These are phyloP conservation scores for Macadamia integrifolia DNA, from an alignment of 164 flowering plant genomes.

Conservation along the genomic window DNA sequence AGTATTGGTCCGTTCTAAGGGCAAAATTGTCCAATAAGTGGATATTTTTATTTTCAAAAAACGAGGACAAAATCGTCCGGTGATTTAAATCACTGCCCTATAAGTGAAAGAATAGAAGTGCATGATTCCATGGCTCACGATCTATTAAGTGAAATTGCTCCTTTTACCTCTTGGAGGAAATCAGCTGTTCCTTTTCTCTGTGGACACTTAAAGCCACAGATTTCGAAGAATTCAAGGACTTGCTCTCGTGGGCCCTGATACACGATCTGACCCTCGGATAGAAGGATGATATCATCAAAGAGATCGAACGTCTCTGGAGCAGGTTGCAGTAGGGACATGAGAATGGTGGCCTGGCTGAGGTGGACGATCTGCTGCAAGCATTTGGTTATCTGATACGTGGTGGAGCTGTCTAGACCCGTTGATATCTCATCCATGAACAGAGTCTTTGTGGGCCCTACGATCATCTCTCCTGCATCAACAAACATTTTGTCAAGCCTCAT, in stretches of 20 bases:
- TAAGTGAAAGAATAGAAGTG: too few relatives aligned
- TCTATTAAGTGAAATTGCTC: neutral
- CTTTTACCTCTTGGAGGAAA: slow-evolving; percentile 87
- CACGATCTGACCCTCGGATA: slow-evolving; percentile 90
- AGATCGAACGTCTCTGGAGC: slow-evolving; percentile 95
- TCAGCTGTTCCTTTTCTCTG: slow-evolving; percentile 93
- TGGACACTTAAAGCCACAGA: slow-evolving; percentile 79
- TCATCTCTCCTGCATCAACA: slow-evolving; percentile 78
- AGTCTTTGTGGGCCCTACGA: slow-evolving; percentile 92
- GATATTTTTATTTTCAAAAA: too few relatives aligned
- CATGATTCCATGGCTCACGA: neutral
- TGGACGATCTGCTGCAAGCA: slow-evolving; percentile 94
- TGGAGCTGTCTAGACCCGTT: slow-evolving; percentile 97
- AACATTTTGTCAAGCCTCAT: neutral
- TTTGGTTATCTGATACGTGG: slow-evolving; percentile 89
- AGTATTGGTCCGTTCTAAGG: too few relatives aligned
- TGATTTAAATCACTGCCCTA: too few relatives aligned
- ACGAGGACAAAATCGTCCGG: too few relatives aligned
- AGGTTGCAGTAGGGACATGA: slow-evolving; percentile 94
- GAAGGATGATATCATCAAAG: slow-evolving; percentile 80
- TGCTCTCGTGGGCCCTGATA: slow-evolving; percentile 89
- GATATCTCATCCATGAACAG: slow-evolving; percentile 99
- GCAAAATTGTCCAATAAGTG: too few relatives aligned
- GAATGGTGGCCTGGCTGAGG: slow-evolving; percentile 65
- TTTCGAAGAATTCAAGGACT: slow-evolving; percentile 70